phyloP scores from a whole-genome alignment of 2,329 filamentous ascomycete species.

The Colletotrichum higginsianum region DNA sequence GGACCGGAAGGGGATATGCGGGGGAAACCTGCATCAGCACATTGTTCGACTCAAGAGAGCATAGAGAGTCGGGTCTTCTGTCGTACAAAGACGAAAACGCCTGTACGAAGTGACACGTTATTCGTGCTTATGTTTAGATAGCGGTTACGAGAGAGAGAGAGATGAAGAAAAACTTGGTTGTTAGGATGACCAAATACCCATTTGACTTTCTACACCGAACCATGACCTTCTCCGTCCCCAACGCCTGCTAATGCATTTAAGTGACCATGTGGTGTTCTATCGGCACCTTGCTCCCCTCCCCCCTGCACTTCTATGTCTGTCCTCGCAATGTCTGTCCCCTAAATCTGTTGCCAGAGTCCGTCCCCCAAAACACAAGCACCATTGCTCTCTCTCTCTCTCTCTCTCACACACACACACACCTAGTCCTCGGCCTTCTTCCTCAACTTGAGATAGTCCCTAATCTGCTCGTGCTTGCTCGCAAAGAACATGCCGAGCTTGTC shows the following conservation, averaged over 20 bases:
- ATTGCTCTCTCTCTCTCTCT: not conserved
- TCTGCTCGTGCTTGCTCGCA: constrained; percentile 90
- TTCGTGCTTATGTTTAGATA: constrained; percentile 15
- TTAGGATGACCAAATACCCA: constrained; percentile 30
- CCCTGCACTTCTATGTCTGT: not conserved
- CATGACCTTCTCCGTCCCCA: constrained; percentile 32
- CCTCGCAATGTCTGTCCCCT: not conserved
- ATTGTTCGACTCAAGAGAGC: constrained; percentile 7
- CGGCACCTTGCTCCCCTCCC: not conserved
- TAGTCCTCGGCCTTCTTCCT: constrained; percentile 65
- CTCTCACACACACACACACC: not conserved
- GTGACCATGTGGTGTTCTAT: constrained; percentile 1
- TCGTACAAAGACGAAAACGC: not conserved
- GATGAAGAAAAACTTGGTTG: constrained; percentile 33
- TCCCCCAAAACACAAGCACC: constrained; percentile 16
- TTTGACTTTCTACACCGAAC: constrained; percentile 34
- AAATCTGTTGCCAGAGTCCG: not conserved
- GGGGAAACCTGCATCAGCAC: not conserved
- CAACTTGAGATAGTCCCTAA: constrained; percentile 83
- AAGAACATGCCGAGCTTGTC: constrained; percentile 89
- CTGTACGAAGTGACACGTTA: constrained; percentile 7
- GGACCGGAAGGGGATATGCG: not conserved
- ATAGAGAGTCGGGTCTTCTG: not conserved
- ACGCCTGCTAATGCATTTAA: constrained; percentile 44
- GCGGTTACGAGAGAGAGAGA: constrained; percentile 32